Percentiles rank a stretch among this genome's conserved stretches.
phyloP scores from a whole-genome alignment of 495 filamentous ascomycete genomes.

The Penicillium mononematosum region DNA sequence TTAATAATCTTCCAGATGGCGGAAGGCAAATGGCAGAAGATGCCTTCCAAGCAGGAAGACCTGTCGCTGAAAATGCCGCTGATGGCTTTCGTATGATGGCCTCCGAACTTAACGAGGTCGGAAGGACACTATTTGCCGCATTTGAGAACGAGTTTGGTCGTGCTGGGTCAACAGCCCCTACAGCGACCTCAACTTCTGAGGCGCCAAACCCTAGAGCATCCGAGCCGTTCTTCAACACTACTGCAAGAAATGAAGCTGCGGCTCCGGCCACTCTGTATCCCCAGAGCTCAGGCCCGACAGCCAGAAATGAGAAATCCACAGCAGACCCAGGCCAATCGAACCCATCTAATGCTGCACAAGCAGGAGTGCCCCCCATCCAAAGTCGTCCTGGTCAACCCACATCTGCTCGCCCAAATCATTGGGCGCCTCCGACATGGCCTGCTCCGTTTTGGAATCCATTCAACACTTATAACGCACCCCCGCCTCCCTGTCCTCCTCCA shows the following conservation, averaged over 20 bases:
- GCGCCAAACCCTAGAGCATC: constrained; percentile 3
- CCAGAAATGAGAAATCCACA: background rate
- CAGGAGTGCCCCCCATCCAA: background rate
- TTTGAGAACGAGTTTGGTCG: constrained; percentile 43
- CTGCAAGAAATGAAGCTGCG: constrained; percentile 1
- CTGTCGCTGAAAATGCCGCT: constrained; percentile 42
- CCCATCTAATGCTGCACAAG: background rate
- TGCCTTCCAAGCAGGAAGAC: constrained; percentile 38
- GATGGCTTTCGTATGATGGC: constrained; percentile 46
- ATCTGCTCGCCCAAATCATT: constrained; percentile 3
- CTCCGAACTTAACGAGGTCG: constrained; percentile 45
- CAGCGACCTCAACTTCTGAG: constrained; percentile 7
- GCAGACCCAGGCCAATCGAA: background rate
- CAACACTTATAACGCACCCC: constrained; percentile 5
- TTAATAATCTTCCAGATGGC: constrained; percentile 44
- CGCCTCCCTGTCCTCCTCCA: constrained; percentile 4
- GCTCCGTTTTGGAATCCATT: background rate
- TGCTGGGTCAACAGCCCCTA: background rate
- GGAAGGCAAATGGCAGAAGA: constrained; percentile 38
- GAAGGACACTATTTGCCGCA: constrained; percentile 39
- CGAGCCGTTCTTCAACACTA: constrained; percentile 4
- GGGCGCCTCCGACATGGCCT: background rate
- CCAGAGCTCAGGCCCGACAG: background rate
- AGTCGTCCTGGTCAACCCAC: constrained; percentile 1
- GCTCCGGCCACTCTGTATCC: background rate